Evolutionary conservation across 768 basidiomycete species (phyloP).

Genomic region (Boletus vinaceobasis): DNA sequence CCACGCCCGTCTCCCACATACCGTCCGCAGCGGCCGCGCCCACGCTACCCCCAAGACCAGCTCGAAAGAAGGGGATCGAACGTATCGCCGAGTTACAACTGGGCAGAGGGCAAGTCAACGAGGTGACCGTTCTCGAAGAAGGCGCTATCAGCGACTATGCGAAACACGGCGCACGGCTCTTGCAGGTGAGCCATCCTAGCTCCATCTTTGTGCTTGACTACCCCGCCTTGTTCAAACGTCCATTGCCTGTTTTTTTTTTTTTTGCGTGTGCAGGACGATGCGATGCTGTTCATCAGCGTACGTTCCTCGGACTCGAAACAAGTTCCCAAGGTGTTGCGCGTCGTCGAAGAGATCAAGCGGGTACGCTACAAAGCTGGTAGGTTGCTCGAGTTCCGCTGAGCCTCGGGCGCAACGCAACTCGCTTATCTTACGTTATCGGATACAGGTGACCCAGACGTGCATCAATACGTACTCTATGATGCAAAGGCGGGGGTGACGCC

Average conservation of each 20-base stretch:
- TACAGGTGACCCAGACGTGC: conserved; percentile 56
- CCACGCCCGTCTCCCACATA: neutral
- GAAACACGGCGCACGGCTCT: conserved; percentile 57
- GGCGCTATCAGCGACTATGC: conserved; percentile 66
- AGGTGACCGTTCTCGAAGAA: conserved; percentile 66
- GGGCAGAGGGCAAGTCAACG: conserved; percentile 66
- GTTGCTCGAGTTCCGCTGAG: conserved; percentile 6
- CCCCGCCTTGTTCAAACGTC: neutral
- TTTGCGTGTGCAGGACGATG: conserved; percentile 53
- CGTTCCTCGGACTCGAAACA: conserved; percentile 58
- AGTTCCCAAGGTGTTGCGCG: conserved; percentile 75
- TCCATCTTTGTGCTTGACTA: too few relatives aligned
- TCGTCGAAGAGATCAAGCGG: conserved; percentile 80
- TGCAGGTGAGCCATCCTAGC: conserved; percentile 44
- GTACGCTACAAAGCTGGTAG: conserved; percentile 69
- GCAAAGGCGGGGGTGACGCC: conserved; percentile 30
- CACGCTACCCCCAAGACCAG: conserved; percentile 55
- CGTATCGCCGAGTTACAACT: conserved; percentile 72
- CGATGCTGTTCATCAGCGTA: conserved; percentile 76
- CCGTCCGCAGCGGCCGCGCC: conserved; percentile 28
- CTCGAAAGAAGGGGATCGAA: conserved; percentile 62
- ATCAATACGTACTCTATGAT: conserved; percentile 78
- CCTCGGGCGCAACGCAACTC: neutral
- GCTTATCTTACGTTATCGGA: conserved; percentile 36
- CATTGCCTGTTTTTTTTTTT: too few relatives aligned